phyloP scores from a whole-genome alignment of 768 basidiomycete species.

The Pleurotus platypus region DNA sequence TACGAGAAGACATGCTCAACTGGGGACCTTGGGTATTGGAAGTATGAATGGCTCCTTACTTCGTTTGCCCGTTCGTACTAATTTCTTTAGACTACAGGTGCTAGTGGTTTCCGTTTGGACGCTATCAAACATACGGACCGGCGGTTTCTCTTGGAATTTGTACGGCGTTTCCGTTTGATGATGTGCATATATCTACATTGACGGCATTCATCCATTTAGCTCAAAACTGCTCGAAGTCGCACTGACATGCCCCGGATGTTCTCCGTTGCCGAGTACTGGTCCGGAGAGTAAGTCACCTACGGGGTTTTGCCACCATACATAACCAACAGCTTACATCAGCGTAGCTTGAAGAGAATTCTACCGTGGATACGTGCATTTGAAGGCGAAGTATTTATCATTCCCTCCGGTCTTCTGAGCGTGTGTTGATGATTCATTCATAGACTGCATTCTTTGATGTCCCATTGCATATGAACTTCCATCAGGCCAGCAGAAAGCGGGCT shows the following conservation, averaged over 20 bases:
- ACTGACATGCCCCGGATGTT: slow-evolving; percentile 54
- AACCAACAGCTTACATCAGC: slow-evolving; percentile 1
- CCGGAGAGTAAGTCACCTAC: slow-evolving; percentile 46
- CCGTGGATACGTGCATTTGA: slow-evolving; percentile 59
- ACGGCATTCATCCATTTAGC: slow-evolving; percentile 28
- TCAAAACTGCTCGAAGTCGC: slow-evolving; percentile 45
- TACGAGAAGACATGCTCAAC: slow-evolving; percentile 64
- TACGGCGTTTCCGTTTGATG: slow-evolving; percentile 26
- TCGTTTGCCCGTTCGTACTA: slow-evolving; percentile 3
- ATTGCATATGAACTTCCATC: slow-evolving; percentile 78
- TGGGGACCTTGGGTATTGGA: slow-evolving; percentile 82
- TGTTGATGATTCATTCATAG: slow-evolving; percentile 31
- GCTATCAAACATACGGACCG: slow-evolving; percentile 89
- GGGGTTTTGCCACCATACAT: not conserved
- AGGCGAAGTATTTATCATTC: slow-evolving; percentile 48
- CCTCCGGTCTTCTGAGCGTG: not conserved
- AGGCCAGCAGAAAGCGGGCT: slow-evolving; percentile 65
- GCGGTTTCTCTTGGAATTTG: slow-evolving; percentile 66
- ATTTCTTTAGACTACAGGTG: slow-evolving; percentile 55
- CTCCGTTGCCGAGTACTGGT: slow-evolving; percentile 81
- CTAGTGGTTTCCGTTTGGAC: slow-evolving; percentile 79
- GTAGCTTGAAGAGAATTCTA: slow-evolving; percentile 46
- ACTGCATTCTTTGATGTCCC: slow-evolving; percentile 91
- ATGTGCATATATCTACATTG: not conserved
- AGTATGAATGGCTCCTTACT: slow-evolving; percentile 15